Conservation (phyloP, 2,329 filamentous ascomycete genomes). For the Fusarium brevicatenulatum region DNA sequence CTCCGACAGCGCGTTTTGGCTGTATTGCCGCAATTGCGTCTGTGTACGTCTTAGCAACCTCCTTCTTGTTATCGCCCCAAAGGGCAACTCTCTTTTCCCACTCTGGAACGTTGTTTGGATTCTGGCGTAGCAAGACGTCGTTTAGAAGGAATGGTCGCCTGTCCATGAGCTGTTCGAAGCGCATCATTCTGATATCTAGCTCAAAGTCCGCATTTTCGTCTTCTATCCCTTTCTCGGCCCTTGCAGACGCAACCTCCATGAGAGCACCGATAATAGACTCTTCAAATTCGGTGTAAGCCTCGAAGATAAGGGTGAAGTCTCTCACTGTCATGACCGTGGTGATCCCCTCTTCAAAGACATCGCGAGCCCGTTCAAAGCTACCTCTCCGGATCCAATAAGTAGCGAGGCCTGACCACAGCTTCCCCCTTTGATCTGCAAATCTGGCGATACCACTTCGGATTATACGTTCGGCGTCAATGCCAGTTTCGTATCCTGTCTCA, state of each 20-base stretch:
- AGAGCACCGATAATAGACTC: conserved; percentile 92
- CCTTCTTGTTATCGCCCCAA: conserved; percentile 92
- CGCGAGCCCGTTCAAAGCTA: conserved; percentile 90
- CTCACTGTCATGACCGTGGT: conserved; percentile 99
- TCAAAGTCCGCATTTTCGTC: conserved; percentile 92
- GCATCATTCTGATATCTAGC: conserved; percentile 95
- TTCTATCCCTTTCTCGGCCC: conserved; percentile 79
- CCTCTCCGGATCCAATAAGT: conserved; percentile 97
- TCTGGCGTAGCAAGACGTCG: conserved; percentile 93
- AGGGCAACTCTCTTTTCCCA: conserved; percentile 97
- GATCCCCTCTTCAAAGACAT: conserved; percentile 95
- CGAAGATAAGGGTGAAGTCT: conserved; percentile 96
- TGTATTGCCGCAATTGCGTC: conserved; percentile 92
- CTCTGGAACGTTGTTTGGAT: conserved; percentile 94
- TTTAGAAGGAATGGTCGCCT: conserved; percentile 94
- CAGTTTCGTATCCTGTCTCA: conserved; percentile 80
- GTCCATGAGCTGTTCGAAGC: conserved; percentile 98
- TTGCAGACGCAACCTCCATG: conserved; percentile 85
- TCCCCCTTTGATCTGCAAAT: conserved; percentile 93
- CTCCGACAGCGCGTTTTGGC: conserved; percentile 92
- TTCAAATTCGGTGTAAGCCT: conserved; percentile 96
- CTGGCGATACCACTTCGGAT: conserved; percentile 90
- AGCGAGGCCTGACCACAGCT: conserved; percentile 92
- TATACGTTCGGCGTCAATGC: conserved; percentile 91
- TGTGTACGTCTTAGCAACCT: conserved; percentile 94